Percentiles rank a stretch among this genome's conserved stretches.
Evolutionary conservation across 176 grass and related monocot species (phyloP).

Genomic region (Oryza australiensis): DNA sequence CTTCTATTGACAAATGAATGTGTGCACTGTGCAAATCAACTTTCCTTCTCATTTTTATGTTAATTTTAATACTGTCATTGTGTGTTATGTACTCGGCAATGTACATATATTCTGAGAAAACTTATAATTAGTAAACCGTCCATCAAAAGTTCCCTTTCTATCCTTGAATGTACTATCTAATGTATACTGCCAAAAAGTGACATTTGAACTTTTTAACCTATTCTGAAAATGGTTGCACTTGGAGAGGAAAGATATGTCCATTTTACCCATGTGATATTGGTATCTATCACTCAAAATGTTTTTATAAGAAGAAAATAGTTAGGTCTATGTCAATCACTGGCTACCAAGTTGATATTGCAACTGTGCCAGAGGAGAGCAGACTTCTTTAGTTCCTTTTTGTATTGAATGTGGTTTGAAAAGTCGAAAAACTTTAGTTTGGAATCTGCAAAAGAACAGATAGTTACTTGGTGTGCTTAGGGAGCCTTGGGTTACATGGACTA

Average conservation of each 20-base stretch:
- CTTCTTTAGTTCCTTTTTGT: neutral
- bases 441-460: conserved; percentile 30
- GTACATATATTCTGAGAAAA: neutral
- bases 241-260: conserved; percentile 3
- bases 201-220: conserved; percentile 4
- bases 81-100: neutral
- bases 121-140: neutral
- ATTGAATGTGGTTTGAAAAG: neutral
- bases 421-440: neutral
- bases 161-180: neutral
- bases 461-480: conserved; percentile 20
- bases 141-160: neutral
- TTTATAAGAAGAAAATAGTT: neutral
- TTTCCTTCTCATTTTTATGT: neutral
- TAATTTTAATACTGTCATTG: neutral
- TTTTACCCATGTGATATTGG: conserved; percentile 10
- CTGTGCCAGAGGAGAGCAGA: conserved; percentile 5
- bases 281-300: neutral
- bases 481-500: too few species aligned
- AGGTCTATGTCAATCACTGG: conserved; percentile 24
- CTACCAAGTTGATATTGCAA: conserved; percentile 14
- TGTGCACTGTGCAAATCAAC: neutral
- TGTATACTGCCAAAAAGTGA: conserved; percentile 19
- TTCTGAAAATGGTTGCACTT: conserved; percentile 33
- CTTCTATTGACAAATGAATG: neutral